Evolutionary conservation across 2,329 filamentous ascomycete genomes (phyloP), one percentile per base, ranked within the genome.

Genomic region (Alternaria ethzedia): DNA sequence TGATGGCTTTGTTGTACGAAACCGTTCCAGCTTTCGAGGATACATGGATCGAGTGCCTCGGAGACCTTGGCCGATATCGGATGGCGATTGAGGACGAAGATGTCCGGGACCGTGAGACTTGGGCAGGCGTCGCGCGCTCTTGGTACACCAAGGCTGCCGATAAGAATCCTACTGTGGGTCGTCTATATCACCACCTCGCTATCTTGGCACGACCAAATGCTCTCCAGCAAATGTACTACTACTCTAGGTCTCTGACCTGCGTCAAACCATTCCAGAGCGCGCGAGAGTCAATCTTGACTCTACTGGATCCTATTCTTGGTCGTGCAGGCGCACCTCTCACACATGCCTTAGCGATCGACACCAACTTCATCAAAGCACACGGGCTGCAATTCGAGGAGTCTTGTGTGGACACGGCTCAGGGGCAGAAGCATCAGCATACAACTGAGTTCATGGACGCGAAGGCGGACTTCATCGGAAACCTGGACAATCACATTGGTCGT

Each of bases 21-120:
- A 97, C 92, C 0, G 92, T 97, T 0, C 89, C 91, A 0, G 85
- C 87, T 0, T 97, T 97, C 68, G 87, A 91, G 56, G 91, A 96
- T 61, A 97, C 92, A 0, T 98, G 95, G 95, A 92, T 97, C 9
- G 95, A 97, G 69, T 97, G 94, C 57, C 82, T 98, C 0, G 95
- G 95, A 0, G 94, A 98, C 74, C 80, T 98, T 0, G 91, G 90
- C 0, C 85, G 94, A 20, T 97, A 96, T 71, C 85, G 90, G 1
- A 97, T 97, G 94, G 93, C 94, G 0, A 94, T 97, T 47, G 94
- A 97, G 76, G 91, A 97, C 44, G 88, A 91, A 25, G 90, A 96
- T 65, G 85, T 91, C 20, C 81, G 86, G 3, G 91, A 95, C 59
- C 84, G 91, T 1, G 92, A 97, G 52, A 87, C 89, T 0, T 98